Base-by-base conservation (phyloP, 345 rosid genomes). In the Abelmoschus esculentus region DNA sequence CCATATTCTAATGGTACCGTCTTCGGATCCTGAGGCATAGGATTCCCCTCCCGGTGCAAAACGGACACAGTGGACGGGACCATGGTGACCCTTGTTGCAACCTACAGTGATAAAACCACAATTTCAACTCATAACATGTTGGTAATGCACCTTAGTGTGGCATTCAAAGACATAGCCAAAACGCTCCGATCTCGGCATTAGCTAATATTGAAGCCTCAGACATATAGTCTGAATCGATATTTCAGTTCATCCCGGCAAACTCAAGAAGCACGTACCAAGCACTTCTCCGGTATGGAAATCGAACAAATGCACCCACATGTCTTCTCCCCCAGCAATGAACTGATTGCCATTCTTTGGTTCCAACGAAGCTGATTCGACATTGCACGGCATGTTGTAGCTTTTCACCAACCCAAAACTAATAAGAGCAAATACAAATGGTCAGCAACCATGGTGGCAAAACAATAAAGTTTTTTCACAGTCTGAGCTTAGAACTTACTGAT, bases 51-150 rank as follows among this genome's bases (percentile, higher is more conserved):
- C 97, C 1, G 98, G 98, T 3, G 98, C 81, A 75, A 91, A 95
- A 28, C 98, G 89, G 38, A 95, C 86, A 8, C 98, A 91, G 40
- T 95, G 98, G 31, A 95, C 90, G 5, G 99, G 98, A 76, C 99
- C 99, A 13, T 91, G 99, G 75, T 95, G 99, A 65, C 99, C 99
- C 80, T 95, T 95, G 77, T 95, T 91, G 90, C 97, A 91, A 54
- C 88, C 97, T 93, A 67, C 79, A 80, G 62, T 38, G 74, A 74
- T 73, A 67, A 47, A 52, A 58, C 38, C 69, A 74, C 31, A 28
- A 61, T 62, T 60, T 74, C 2, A 63, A 70, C 62, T 68, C 54
- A 28, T 18, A 3, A 65, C 52, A 47, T 47, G 52, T 47, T 13
- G n/a, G n/a, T 47, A 47, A 47, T 47, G 52, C 52, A 47, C 15